Percentiles rank a stretch among this genome's conserved stretches.
phyloP scores from a whole-genome alignment of 164 flowering plant genomes.

The Liquidambar formosana region DNA sequence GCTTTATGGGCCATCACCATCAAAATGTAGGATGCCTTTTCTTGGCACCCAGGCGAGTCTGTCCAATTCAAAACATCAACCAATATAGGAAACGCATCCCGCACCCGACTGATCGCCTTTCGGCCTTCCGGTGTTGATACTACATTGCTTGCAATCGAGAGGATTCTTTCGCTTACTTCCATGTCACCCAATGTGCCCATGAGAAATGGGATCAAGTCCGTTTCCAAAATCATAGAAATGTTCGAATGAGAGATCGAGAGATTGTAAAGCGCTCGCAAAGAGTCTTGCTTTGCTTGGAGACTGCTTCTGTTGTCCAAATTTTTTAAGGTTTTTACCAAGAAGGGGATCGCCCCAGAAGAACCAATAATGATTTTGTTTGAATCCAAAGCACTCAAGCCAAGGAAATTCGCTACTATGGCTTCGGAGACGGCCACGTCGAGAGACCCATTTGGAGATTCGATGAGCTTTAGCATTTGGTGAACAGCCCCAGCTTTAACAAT shows the following conservation, averaged over 20 bases:
- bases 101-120: slow-evolving; percentile 46
- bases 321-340: slow-evolving; percentile 51
- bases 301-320: slow-evolving; percentile 23
- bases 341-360: slow-evolving; percentile 80
- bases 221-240: slow-evolving; percentile 48
- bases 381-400: slow-evolving; percentile 89
- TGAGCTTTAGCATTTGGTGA: slow-evolving; percentile 80
- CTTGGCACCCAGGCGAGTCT: slow-evolving; percentile 88
- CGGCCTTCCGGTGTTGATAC: slow-evolving; percentile 75
- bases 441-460: slow-evolving; percentile 36
- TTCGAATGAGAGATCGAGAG: slow-evolving; percentile 74
- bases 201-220: slow-evolving; percentile 51
- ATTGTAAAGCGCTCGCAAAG: slow-evolving; percentile 79
- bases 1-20: slow-evolving; percentile 97
- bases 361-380: slow-evolving; percentile 82
- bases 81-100: slow-evolving; percentile 58
- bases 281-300: slow-evolving; percentile 67
- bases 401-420: slow-evolving; percentile 87
- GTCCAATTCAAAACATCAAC: slow-evolving; percentile 89
- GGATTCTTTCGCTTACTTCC: slow-evolving; percentile 75
- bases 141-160: slow-evolving; percentile 72
- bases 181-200: slow-evolving; percentile 65
- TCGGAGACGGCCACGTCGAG: slow-evolving; percentile 47
- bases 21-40: slow-evolving; percentile 72
- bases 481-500: slow-evolving; percentile 92